Conservation (phyloP, 208 protist genomes). For the Histomonas meleagridis region DNA sequence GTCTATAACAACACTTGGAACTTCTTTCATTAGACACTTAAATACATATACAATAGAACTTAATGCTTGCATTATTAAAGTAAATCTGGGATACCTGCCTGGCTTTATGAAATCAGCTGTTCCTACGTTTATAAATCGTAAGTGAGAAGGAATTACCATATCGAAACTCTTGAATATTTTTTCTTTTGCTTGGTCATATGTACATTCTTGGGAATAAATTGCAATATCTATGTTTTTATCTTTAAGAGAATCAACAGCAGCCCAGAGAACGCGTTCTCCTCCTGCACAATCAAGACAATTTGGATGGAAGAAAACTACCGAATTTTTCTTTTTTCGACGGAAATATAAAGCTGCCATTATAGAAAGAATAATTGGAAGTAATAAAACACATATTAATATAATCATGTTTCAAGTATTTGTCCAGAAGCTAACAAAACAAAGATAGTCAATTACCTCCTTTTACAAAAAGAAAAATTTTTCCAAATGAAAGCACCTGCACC, state of each 20-base stretch:
- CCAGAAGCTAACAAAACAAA: neutral
- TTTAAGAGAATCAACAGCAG: neutral
- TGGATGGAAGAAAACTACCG: slow-evolving; percentile 29
- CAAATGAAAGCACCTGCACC: too few relatives aligned
- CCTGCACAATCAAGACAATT: slow-evolving; percentile 23
- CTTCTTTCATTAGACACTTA: neutral
- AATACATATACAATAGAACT: neutral
- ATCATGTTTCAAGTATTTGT: neutral
- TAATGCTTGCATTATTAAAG: neutral
- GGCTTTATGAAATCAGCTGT: neutral
- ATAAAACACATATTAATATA: neutral
- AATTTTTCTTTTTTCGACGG: neutral
- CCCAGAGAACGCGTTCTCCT: slow-evolving; percentile 26
- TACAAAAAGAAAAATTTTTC: too few relatives aligned
- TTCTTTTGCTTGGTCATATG: neutral
- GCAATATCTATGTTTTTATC: neutral
- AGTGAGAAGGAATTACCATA: neutral
- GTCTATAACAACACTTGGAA: slow-evolving; percentile 13
- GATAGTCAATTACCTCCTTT: neutral
- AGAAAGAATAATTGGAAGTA: neutral
- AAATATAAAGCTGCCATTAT: too few relatives aligned
- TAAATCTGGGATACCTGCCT: neutral
- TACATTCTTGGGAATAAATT: neutral
- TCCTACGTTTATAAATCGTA: slow-evolving; percentile 14
- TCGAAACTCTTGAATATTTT: neutral